A percentile compares a stretch with the other conserved stretches of the same genome.
phyloP scores from a whole-genome alignment of 495 filamentous ascomycete genomes.

The Sordaria brevicollis region DNA sequence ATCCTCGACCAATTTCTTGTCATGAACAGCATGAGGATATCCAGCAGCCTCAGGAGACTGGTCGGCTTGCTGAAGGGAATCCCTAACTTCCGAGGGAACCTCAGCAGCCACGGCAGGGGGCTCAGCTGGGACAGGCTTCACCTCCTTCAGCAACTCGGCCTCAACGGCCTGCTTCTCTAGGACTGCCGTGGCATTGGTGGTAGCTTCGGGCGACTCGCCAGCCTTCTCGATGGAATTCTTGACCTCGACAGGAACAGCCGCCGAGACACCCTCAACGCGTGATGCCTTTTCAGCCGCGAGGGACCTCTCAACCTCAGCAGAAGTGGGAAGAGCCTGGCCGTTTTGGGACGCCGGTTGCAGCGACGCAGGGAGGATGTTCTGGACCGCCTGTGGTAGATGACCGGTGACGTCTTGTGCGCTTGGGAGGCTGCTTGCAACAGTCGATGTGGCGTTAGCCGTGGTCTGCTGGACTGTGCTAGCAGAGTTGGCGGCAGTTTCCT shows the following conservation, averaged over 20 bases:
- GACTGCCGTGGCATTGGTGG: slow-evolving; percentile 54
- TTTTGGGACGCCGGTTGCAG: background rate
- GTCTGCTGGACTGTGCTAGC: slow-evolving; percentile 3
- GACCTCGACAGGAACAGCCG: slow-evolving; percentile 58
- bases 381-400: slow-evolving; percentile 25
- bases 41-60: slow-evolving; percentile 60
- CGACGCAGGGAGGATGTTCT: slow-evolving; percentile 23
- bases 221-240: slow-evolving; percentile 62
- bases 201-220: slow-evolving; percentile 57
- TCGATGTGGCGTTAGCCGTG: slow-evolving; percentile 9
- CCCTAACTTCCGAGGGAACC: slow-evolving; percentile 64
- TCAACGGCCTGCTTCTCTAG: slow-evolving; percentile 72
- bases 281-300: slow-evolving; percentile 8
- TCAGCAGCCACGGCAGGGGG: slow-evolving; percentile 30
- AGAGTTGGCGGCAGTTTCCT: slow-evolving; percentile 10
- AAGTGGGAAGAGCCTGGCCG: background rate
- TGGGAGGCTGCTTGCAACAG: background rate
- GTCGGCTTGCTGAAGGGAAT: slow-evolving; percentile 56
- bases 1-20: slow-evolving; percentile 69
- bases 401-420: slow-evolving; percentile 12
- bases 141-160: slow-evolving; percentile 48
- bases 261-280: slow-evolving; percentile 26
- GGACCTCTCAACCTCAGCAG: background rate
- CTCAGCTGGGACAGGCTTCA: slow-evolving; percentile 8
- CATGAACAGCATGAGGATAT: slow-evolving; percentile 56